Percentiles rank a stretch among this genome's conserved stretches.
Conservation (phyloP, 257 asterid genomes). For the Solanum acaule region DNA sequence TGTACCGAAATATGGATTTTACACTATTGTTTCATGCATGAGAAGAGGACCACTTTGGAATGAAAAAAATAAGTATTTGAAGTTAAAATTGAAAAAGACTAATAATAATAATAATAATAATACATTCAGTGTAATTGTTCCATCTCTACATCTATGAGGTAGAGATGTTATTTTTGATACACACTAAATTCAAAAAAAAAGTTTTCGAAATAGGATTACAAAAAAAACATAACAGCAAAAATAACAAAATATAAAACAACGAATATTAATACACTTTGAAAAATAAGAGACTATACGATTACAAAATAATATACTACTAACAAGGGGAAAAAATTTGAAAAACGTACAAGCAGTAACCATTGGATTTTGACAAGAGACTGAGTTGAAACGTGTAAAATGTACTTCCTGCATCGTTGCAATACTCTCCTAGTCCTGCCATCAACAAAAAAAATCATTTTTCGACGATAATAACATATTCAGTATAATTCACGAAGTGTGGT, state of each 20-base stretch:
- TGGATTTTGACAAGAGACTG: not conserved
- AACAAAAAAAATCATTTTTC: not conserved
- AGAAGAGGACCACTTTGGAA: not conserved
- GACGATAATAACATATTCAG: not conserved
- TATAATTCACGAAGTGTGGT: accelerated
- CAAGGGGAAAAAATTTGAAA: accelerated
- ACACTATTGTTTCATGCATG: not conserved
- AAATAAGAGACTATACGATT: not conserved
- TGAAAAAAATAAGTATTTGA: not conserved
- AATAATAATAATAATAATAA: not conserved
- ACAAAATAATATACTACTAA: not conserved
- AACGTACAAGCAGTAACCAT: slow-evolving; percentile 11
- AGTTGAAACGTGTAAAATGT: not conserved
- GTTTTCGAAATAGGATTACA: not conserved
- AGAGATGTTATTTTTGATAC: not conserved
- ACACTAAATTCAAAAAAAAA: not conserved
- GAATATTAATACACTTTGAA: not conserved
- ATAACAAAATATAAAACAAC: not conserved
- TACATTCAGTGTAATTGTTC: too few relatives aligned
- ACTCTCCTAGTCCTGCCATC: slow-evolving; percentile 9
- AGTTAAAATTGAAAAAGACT: not conserved
- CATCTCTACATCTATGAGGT: accelerated
- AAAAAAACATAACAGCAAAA: too few relatives aligned
- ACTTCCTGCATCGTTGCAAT: not conserved
- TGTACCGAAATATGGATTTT: not conserved